Evolutionary conservation across 176 grass and related monocot species (phyloP).

Genomic region (Phyllostachys edulis): DNA sequence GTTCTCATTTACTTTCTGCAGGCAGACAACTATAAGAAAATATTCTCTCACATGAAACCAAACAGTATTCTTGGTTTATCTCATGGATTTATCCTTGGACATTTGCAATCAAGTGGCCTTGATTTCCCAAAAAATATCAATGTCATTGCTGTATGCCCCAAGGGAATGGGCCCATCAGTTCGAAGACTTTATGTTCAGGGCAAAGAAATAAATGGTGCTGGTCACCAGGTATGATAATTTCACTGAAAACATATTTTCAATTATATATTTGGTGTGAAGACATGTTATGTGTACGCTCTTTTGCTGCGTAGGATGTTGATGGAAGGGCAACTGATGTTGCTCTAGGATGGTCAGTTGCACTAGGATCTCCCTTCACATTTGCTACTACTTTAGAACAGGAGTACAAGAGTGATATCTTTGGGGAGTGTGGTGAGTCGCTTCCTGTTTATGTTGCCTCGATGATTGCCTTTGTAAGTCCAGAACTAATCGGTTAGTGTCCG

Average conservation of each 20-base stretch:
- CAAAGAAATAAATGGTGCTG: slow-evolving; percentile 84
- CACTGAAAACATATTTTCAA: background rate
- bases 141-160: slow-evolving; percentile 79
- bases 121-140: slow-evolving; percentile 82
- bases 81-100: slow-evolving; percentile 77
- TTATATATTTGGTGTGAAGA: background rate
- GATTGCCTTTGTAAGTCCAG: background rate
- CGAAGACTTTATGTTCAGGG: slow-evolving; percentile 78
- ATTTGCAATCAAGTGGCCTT: slow-evolving; percentile 60
- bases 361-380: slow-evolving; percentile 84
- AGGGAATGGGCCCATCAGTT: slow-evolving; percentile 82
- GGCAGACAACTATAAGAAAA: slow-evolving; percentile 87
- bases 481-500: slow-evolving; percentile 14
- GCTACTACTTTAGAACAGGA: slow-evolving; percentile 71
- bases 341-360: slow-evolving; percentile 78
- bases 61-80: slow-evolving; percentile 82
- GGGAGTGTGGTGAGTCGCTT: slow-evolving; percentile 54
- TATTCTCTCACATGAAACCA: slow-evolving; percentile 87
- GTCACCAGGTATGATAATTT: slow-evolving; percentile 60
- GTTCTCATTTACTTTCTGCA: slow-evolving; percentile 1
- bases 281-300: background rate
- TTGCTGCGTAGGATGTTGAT: slow-evolving; percentile 68
- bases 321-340: slow-evolving; percentile 84
- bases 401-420: slow-evolving; percentile 88
- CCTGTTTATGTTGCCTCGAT: background rate